Evolutionary conservation across 345 rosid species (phyloP).

Genomic region (Eucalyptus polyanthemos): DNA sequence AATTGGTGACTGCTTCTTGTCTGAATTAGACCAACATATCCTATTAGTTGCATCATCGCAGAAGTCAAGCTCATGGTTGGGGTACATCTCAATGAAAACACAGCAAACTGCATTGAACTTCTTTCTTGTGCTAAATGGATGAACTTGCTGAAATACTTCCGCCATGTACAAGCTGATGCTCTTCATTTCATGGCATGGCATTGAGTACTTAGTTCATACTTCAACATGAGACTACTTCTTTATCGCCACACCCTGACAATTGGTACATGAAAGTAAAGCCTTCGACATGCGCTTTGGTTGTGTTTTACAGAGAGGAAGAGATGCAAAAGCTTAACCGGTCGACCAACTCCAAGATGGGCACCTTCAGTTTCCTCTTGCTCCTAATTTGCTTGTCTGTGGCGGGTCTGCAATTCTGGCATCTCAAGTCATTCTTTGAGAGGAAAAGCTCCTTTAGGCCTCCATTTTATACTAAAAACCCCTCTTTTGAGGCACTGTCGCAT

Average conservation of each 20-base stretch:
- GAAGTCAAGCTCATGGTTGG: not conserved
- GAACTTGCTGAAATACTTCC: not conserved
- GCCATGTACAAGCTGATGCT: not conserved
- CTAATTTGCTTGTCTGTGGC: constrained; percentile 61
- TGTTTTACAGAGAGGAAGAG: constrained; percentile 49
- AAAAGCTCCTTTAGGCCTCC: constrained; percentile 50
- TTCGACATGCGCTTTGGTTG: not conserved
- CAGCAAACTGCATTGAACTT: not conserved
- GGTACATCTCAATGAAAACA: not conserved
- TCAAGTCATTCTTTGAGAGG: constrained; percentile 76
- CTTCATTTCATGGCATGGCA: not conserved
- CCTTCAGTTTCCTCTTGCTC: constrained; percentile 43
- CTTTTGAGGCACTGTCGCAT: not conserved
- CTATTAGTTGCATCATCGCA: not conserved
- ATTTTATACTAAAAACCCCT: not conserved
- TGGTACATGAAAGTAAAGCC: not conserved
- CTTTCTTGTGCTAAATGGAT: not conserved
- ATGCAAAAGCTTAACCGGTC: constrained; percentile 66
- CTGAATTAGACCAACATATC: not conserved
- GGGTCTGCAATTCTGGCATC: constrained; percentile 68
- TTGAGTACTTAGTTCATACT: not conserved
- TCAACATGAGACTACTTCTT: not conserved
- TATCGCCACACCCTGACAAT: not conserved
- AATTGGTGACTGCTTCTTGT: not conserved
- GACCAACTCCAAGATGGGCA: constrained; percentile 55